Base-by-base conservation (phyloP, 495 filamentous ascomycete genomes). In the Tuber borchii region DNA sequence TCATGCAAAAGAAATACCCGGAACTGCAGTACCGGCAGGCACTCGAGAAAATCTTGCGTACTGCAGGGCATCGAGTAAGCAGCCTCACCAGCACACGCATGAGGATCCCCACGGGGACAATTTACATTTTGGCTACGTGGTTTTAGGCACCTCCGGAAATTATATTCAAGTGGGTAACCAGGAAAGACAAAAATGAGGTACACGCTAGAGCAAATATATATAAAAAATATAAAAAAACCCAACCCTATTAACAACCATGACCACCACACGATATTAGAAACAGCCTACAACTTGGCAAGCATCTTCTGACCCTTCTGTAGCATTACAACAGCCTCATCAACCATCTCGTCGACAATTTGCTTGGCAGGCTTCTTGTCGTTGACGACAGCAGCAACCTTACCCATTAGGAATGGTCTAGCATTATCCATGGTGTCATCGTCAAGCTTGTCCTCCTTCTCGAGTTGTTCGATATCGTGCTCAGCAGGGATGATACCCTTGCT, bases 301-400 rank as follows among this genome's bases (percentile, higher is more conserved):
- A 92, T 87, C 83, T 88, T 85, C 83, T 87, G 86, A 71, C 92
- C 90, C 82, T 88, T 88, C 81, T 90, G 85, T 76, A 97, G 80
- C 83, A 88, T 88, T 74, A 84, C 87, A 76, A 92, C 90, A 44
- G 93, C 94, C 82, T 96, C 94, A n/a, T 84, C 83, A 72, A 98
- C 90, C 82, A 99, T 92, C 86, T 99, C 95, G 83, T 99, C 95
- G 70, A 99, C 91, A 78, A 99, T 93, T 5, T 84, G 91, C 89
- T 95, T 97, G 75, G 95, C 95, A 61, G 89, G 84, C 90, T 96
- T 96, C 88, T 91, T 92, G 85, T 98, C 93, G 81, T 94, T 94
- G 71, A 94, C 91, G 12, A 97, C 93, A 39, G 95, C 94, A 37
- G 95, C 91, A 51, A 93, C 95, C 87, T 98, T 95, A 81, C 95